These are phyloP conservation scores for Cadophora sp. DNA, from an alignment of 2,329 filamentous ascomycete genomes.

Conservation along the genomic window DNA sequence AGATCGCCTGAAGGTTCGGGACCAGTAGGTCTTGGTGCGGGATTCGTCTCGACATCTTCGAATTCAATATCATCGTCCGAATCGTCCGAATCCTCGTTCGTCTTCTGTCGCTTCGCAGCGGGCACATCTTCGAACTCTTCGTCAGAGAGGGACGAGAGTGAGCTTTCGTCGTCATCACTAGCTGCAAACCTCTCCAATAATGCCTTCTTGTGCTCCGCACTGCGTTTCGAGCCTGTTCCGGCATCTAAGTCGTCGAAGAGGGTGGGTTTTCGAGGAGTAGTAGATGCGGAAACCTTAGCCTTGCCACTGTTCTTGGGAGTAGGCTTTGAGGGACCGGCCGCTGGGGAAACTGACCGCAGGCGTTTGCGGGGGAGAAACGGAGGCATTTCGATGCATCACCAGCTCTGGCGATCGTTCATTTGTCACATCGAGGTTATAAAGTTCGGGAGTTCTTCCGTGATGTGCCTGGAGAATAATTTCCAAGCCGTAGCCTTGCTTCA, in stretches of 20 bases:
- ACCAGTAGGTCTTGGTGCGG: conserved; percentile 46
- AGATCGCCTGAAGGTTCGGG: conserved; percentile 68
- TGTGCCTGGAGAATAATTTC: background rate
- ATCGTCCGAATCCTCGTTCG: conserved; percentile 45
- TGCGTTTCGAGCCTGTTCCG: conserved; percentile 42
- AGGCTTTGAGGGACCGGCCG: conserved; percentile 36
- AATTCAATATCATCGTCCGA: conserved; percentile 68
- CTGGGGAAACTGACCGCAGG: conserved; percentile 56
- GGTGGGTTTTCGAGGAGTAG: conserved; percentile 58
- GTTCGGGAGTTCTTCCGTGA: background rate
- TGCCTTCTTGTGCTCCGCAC: conserved; percentile 51
- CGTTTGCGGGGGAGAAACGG: conserved; percentile 73
- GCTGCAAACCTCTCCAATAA: conserved; percentile 51
- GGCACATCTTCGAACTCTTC: conserved; percentile 62
- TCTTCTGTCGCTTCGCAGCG: conserved; percentile 51
- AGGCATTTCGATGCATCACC: conserved; percentile 59
- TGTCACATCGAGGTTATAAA: background rate
- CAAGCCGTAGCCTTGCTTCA: conserved; percentile 21
- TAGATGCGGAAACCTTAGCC: conserved; percentile 33
- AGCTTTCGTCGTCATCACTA: conserved; percentile 49
- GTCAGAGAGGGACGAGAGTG: conserved; percentile 48
- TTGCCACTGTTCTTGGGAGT: conserved; percentile 38
- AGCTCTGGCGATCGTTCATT: background rate
- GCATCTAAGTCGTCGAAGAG: conserved; percentile 68
- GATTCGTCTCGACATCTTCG: conserved; percentile 60